phyloP scores from a whole-genome alignment of 306 rosid species.

The Fagus crenata region DNA sequence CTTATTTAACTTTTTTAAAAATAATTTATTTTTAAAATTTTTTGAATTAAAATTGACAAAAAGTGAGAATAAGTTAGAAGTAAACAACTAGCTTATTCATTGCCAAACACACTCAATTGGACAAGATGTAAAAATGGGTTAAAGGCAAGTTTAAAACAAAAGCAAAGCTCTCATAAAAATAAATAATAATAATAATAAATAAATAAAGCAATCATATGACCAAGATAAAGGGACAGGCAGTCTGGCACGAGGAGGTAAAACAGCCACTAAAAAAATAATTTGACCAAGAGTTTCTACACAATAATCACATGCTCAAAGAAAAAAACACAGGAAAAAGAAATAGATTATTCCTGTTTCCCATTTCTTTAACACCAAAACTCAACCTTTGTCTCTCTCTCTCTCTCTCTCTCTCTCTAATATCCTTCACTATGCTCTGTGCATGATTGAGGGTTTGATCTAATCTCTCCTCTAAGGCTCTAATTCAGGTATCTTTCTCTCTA shows the following conservation, averaged over 20 bases:
- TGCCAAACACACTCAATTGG: too few relatives aligned
- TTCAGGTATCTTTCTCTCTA: slow-evolving; percentile 27
- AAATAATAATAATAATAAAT: not conserved
- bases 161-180: too few relatives aligned
- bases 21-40: too few relatives aligned
- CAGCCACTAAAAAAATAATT: not conserved
- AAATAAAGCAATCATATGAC: too few relatives aligned
- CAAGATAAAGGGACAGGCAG: not conserved
- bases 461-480: slow-evolving; percentile 4
- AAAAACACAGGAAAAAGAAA: not conserved
- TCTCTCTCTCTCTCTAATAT: not conserved
- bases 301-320: slow-evolving; percentile 26
- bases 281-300: not conserved
- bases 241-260: not conserved
- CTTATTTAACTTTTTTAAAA: too few relatives aligned
- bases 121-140: too few relatives aligned
- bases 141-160: too few relatives aligned
- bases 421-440: slow-evolving; percentile 10
- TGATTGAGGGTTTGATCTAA: slow-evolving; percentile 32
- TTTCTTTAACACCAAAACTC: slow-evolving; percentile 2
- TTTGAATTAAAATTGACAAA: too few relatives aligned
- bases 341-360: not conserved
- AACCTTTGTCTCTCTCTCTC: not conserved
- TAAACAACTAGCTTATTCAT: too few relatives aligned
- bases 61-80: too few relatives aligned